Base-by-base conservation (phyloP, 177 flowering plant genomes). In the Tripterygium wilfordii region DNA sequence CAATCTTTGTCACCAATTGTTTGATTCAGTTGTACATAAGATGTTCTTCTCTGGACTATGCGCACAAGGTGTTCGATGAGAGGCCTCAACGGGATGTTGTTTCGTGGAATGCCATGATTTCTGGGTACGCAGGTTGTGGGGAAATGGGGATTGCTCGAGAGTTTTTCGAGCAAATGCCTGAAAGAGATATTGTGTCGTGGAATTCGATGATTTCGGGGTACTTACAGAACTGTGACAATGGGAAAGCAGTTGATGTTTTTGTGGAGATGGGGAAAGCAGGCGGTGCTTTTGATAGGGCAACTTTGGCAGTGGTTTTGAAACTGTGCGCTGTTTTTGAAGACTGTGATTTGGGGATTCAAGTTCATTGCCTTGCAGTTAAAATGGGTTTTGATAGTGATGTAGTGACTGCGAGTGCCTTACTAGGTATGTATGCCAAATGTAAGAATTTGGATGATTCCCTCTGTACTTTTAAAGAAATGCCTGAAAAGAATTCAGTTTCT, bases 391-490 rank as follows among this genome's bases (percentile, higher is more conserved):
- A 60, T 37, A 18, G 16, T 30, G 80, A 88, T 53, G 83, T 83
- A 59, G 80, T 85, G 12, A 49, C 85, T 0, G 88, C 75, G 8
- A 81, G 87, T 64, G 89, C 89, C 42, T 59, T 83, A 32, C 66
- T 88, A 15, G 85, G 78, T 58, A 83, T 88, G 92, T 88, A 88
- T 71, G 83, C 78, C 3, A 88, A 85, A 48, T 83, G 96, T 53
- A 78, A 69, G 69, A 63, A 54, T 19, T 36, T 85, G 63, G 63
- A 60, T 12, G 64, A 66, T 10, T 72, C 85, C 2, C 21, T 66
- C 29, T 25, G 26, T 37, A 57, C 77, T 28, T 88, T 88, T 52
- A 12, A 14, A 40, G 70, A 65, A 47, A 66, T 85, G 75, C 84
- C 78, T 0, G 74, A 70, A 41, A 69, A 66, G 54, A 85, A 88